Conservation (phyloP, 805 yeast genomes). For the Saccharomyces paradoxus region DNA sequence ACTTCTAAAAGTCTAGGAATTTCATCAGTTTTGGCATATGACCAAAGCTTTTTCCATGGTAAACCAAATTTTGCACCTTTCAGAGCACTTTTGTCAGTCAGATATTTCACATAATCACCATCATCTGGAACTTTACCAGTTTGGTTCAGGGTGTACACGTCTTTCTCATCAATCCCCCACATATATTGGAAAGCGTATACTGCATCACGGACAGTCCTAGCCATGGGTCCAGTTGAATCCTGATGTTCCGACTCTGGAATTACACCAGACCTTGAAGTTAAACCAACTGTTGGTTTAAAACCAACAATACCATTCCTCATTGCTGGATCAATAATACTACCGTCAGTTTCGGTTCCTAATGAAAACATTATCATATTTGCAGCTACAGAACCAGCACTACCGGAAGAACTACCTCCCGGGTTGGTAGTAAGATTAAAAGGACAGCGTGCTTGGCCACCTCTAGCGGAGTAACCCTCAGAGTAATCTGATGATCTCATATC, state of each 20-base stretch:
- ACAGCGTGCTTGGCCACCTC: conserved; percentile 25
- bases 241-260: conserved; percentile 28
- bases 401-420: conserved; percentile 27
- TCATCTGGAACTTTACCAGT: conserved; percentile 25
- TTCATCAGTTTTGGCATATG: conserved; percentile 10
- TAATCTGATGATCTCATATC: conserved; percentile 24
- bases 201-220: conserved; percentile 26
- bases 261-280: conserved; percentile 25
- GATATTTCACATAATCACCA: conserved; percentile 23
- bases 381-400: conserved; percentile 26
- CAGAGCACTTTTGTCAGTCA: conserved; percentile 19
- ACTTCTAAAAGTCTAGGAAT: conserved; percentile 14
- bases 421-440: conserved; percentile 25
- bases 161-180: conserved; percentile 25
- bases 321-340: conserved; percentile 25
- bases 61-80: conserved; percentile 28
- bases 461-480: conserved; percentile 27
- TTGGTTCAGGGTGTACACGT: conserved; percentile 21
- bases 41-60: conserved; percentile 27
- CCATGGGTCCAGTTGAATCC: conserved; percentile 24
- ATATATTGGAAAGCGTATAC: conserved; percentile 24
- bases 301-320: conserved; percentile 25
- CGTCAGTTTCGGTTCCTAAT: conserved; percentile 28
- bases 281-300: conserved; percentile 26
- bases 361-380: conserved; percentile 26